Evolutionary conservation across 1,284 basidiomycete species (phyloP), one percentile per base, ranked within the genome.

Genomic region (Pseudozyma thailandica): DNA sequence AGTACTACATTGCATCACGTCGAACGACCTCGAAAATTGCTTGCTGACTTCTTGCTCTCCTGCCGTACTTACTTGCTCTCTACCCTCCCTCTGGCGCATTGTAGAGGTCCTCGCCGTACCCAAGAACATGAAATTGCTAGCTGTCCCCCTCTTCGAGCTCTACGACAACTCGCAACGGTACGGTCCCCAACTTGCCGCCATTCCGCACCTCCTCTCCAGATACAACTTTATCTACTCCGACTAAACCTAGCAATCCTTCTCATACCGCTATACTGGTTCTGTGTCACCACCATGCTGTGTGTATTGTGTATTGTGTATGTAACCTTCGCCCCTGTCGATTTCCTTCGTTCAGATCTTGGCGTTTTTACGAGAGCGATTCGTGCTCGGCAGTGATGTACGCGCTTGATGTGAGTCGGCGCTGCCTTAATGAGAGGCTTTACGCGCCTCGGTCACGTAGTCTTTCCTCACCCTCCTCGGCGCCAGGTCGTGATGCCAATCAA

Each of bases 111-210:
- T 98, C 13, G 93, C 93, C 1, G 93, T 98, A 2, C 95, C 95
- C 0, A 93, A 93, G 85, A 98, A 98, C 84, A 97, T 98, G 94
- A 98, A 98, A 84, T 88, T 98, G 2, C 89, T 97, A 21, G 84
- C 84, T 18, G 94, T 96, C 47, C 95, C 95, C 0, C 86, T 98
- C 28, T 97, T 95, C 79, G 95, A 98, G 84, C 87, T 98, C 15
- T 98, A 98, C 81, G 95, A 98, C 84, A 98, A 98, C 75, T 92
- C 93, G 9, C 92, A 93, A 8, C 88, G 89, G 45, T 90, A 94
- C 82, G 93, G 93, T 0, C 94, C 94, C 0, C 94, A 96, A 78
- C 87, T 98, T 13, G 92, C 92, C 27, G 93, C 94, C 2, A 91
- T 98, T 68, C 95, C 95, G 9, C 93, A 97, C 83, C 84, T 96